Evolutionary conservation across 805 yeast species (phyloP).

Genomic region (Candida krabiensis): DNA sequence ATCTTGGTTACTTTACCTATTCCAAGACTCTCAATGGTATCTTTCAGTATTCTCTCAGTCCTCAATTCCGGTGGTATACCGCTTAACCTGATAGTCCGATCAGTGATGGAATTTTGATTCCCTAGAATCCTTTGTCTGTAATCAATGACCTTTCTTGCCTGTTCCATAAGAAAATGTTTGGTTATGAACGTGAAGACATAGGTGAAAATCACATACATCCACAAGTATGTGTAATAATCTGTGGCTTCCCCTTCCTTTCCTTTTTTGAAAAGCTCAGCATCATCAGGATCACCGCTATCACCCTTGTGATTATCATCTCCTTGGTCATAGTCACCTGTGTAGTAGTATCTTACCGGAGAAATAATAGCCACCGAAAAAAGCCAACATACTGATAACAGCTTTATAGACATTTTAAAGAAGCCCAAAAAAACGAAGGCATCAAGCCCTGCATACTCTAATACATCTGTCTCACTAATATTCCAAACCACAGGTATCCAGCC

Average conservation of each 20-base stretch:
- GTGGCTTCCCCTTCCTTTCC: constrained; percentile 19
- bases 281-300: constrained; percentile 30
- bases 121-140: constrained; percentile 84
- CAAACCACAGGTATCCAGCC: constrained; percentile 80
- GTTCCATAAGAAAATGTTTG: constrained; percentile 57
- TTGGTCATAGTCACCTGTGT: constrained; percentile 76
- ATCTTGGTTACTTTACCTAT: constrained; percentile 79
- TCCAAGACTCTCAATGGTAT: constrained; percentile 73
- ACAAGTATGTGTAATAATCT: constrained; percentile 58
- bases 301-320: constrained; percentile 40
- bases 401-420: constrained; percentile 86
- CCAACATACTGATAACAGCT: constrained; percentile 61
- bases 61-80: constrained; percentile 87
- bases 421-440: constrained; percentile 93
- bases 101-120: constrained; percentile 83
- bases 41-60: constrained; percentile 64
- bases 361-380: constrained; percentile 71
- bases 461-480: constrained; percentile 66
- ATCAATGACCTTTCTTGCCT: constrained; percentile 70
- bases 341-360: constrained; percentile 81
- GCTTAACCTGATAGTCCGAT: constrained; percentile 81
- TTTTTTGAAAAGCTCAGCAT: constrained; percentile 4
- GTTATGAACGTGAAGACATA: constrained; percentile 78
- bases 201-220: constrained; percentile 88
- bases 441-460: constrained; percentile 86